These are phyloP conservation scores for Colletotrichum camelliae DNA, from an alignment of 2,329 filamentous ascomycete species.

Conservation along the genomic window DNA sequence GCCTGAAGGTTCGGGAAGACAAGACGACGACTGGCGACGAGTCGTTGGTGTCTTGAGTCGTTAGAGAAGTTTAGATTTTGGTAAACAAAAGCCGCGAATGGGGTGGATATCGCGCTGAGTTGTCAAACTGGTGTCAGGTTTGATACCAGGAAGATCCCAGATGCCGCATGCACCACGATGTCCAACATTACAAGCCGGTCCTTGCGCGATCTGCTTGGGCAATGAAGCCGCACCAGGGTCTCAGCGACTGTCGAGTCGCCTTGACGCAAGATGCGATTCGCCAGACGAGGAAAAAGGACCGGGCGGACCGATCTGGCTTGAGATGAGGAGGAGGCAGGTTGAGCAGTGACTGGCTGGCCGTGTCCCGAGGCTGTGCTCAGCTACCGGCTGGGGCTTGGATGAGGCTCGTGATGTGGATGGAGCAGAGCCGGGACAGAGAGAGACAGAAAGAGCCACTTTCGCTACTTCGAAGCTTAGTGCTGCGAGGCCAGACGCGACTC, in stretches of 20 bases:
- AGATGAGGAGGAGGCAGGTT: neutral
- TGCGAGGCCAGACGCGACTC: constrained; percentile 11
- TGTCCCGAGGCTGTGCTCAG: constrained; percentile 3
- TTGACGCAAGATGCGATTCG: constrained; percentile 23
- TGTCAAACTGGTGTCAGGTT: constrained; percentile 41
- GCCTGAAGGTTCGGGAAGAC: constrained; percentile 22
- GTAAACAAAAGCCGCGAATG: constrained; percentile 25
- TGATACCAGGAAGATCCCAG: constrained; percentile 47
- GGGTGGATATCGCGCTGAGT: constrained; percentile 38
- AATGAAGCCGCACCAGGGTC: constrained; percentile 47
- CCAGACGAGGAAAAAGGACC: constrained; percentile 5
- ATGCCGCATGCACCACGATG: constrained; percentile 37
- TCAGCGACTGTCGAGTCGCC: constrained; percentile 29
- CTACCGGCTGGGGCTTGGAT: constrained; percentile 4
- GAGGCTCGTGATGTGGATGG: constrained; percentile 20
- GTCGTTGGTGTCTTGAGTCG: constrained; percentile 24
- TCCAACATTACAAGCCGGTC: constrained; percentile 45
- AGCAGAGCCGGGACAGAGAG: neutral
- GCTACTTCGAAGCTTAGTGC: constrained; percentile 12
- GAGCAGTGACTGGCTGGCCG: neutral
- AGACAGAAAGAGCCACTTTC: neutral
- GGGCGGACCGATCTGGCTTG: constrained; percentile 14
- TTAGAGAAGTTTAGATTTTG: constrained; percentile 23
- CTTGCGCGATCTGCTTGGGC: constrained; percentile 43
- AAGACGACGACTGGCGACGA: constrained; percentile 22